Evolutionary conservation across 768 basidiomycete species (phyloP).

Genomic region (Suillus placidus): DNA sequence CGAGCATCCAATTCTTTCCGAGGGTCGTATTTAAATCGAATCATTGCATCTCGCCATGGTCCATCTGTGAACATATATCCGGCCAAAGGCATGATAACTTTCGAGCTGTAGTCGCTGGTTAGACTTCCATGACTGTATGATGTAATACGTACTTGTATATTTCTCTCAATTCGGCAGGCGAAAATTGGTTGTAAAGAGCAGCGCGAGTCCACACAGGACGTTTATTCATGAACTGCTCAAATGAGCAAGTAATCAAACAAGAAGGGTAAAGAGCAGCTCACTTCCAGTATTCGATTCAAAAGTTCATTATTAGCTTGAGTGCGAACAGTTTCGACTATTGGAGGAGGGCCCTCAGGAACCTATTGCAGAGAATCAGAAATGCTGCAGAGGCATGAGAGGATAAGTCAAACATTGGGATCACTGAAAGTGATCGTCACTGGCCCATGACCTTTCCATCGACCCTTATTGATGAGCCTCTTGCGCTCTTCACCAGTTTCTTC

Average conservation of each 20-base stretch:
- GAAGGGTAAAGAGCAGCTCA: constrained; percentile 24
- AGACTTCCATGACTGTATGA: background rate
- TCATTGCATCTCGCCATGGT: constrained; percentile 88
- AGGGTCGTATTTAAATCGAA: constrained; percentile 90
- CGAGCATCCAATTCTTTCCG: constrained; percentile 70
- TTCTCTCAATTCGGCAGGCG: constrained; percentile 64
- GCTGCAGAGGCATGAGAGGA: constrained; percentile 5
- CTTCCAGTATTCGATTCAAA: constrained; percentile 56
- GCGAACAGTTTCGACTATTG: constrained; percentile 61
- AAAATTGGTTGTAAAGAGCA: constrained; percentile 83
- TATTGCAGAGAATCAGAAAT: constrained; percentile 26
- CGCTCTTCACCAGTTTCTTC: constrained; percentile 81
- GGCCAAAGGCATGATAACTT: constrained; percentile 75
- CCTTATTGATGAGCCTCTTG: constrained; percentile 80
- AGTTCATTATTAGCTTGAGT: constrained; percentile 56
- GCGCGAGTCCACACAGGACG: constrained; percentile 91
- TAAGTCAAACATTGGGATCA: constrained; percentile 47
- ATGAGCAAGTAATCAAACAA: constrained; percentile 20
- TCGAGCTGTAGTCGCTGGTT: constrained; percentile 56
- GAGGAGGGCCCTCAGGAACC: constrained; percentile 69
- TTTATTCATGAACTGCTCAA: constrained; percentile 62
- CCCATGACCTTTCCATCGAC: constrained; percentile 85
- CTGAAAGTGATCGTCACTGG: constrained; percentile 70
- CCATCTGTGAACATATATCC: constrained; percentile 93
- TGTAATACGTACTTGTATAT: constrained; percentile 67